Base-by-base conservation (phyloP, 164 flowering plant genomes). In the Cinnamomum micranthum region DNA sequence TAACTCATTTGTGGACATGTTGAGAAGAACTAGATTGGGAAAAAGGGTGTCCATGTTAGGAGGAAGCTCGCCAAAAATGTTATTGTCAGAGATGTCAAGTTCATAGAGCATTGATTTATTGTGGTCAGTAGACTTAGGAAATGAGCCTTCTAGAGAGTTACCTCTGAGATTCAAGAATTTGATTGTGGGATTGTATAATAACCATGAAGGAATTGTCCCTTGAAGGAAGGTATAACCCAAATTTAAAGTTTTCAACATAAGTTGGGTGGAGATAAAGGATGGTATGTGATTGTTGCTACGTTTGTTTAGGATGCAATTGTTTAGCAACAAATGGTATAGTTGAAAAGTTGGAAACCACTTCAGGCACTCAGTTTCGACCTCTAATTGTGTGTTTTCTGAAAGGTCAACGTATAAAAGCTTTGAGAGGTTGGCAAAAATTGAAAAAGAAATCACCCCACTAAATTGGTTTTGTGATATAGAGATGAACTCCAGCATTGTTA, bases 161-260 rank as follows among this genome's bases (percentile, higher is more conserved):
- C 47, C 41, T 12, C 15, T 67, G 15, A 67, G 50, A 23, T 3
- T 23, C 3, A 22, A 20, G 6, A 2, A 20, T 24, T 60, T 6
- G 6, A 75, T 59, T 10, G 25, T 69, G 31, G 1, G 14, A 50
- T 50, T 65, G 35, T 73, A 47, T 2, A 73, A 65, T 27, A 73
- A n/a, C 70, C 77, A 69, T 14, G 68, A 17, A 2, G 76, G 77
- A 22, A 69, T 24, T 0, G 9, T 60, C 60, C 77, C 77, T 7
- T 22, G 25, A 13, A 75, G 41, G 65, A 24, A 69, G 73, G 24
- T 47, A 9, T 62, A 35, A 35, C 55, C 50, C 14, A 75, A 72
- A 24, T 69, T 51, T 15, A 75, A 9, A 60, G 24, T 24, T 62
- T 0, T 59, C 47, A 75, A 41, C 60, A 27, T n/a, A 41, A 35